Conservation (phyloP, 1,284 basidiomycete genomes). For the Apiotrichum gamsii region DNA sequence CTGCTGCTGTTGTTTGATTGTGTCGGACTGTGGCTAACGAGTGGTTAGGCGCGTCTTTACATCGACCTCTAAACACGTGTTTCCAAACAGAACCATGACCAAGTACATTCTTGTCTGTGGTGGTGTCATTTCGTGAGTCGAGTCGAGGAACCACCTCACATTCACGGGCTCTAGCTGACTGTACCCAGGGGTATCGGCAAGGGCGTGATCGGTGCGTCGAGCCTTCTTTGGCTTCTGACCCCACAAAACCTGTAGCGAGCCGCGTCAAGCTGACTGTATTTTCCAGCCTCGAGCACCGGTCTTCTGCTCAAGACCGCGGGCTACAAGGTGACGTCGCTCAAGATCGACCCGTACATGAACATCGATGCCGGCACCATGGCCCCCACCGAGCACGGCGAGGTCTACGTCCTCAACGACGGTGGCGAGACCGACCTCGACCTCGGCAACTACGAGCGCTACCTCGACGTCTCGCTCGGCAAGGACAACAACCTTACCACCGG, state of each 20-base stretch:
- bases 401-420: slow-evolving; percentile 96
- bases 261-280: neutral
- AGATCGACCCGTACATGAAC: slow-evolving; percentile 99
- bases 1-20: no score
- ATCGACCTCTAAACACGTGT: no score
- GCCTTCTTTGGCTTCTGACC: neutral
- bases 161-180: neutral
- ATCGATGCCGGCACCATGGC: slow-evolving; percentile 99
- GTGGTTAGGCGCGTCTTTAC: no score
- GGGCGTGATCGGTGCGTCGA: slow-evolving; percentile 79
- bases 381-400: slow-evolving; percentile 98
- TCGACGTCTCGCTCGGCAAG: slow-evolving; percentile 85
- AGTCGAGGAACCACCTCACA: no score
- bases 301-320: slow-evolving; percentile 92
- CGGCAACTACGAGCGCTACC: slow-evolving; percentile 97
- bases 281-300: slow-evolving; percentile 87
- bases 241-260: no score
- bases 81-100: slow-evolving; percentile 29
- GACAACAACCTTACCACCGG: slow-evolving; percentile 99
- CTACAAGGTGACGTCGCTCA: slow-evolving; percentile 95
- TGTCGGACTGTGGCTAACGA: no score
- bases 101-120: slow-evolving; percentile 89
- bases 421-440: slow-evolving; percentile 97
- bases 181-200: slow-evolving; percentile 75
- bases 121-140: slow-evolving; percentile 63